Conservation (phyloP, 2,329 filamentous ascomycete species). For the Aspergillus flavus region DNA sequence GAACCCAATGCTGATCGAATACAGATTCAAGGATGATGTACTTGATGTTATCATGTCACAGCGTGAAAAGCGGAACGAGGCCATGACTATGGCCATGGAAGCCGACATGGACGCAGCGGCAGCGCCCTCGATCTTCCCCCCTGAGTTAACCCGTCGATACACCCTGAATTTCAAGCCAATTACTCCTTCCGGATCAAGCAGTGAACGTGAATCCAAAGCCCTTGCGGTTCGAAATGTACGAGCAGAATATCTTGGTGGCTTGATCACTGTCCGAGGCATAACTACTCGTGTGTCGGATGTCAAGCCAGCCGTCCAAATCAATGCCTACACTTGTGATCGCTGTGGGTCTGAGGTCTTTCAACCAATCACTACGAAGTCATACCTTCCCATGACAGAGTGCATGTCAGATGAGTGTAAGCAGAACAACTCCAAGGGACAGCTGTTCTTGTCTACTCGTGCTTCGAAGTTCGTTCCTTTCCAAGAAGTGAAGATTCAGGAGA, state of each 20-base stretch:
- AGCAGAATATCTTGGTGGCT: constrained; percentile 86
- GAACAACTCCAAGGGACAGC: constrained; percentile 90
- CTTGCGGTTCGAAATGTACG: constrained; percentile 92
- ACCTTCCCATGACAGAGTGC: constrained; percentile 82
- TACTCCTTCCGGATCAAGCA: constrained; percentile 69
- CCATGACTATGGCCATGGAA: constrained; percentile 68
- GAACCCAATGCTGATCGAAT: constrained; percentile 22
- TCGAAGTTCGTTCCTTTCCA: constrained; percentile 98
- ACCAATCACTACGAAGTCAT: constrained; percentile 87
- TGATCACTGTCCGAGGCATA: constrained; percentile 94
- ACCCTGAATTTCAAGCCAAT: constrained; percentile 94
- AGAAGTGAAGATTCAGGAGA: constrained; percentile 97
- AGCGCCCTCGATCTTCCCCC: constrained; percentile 79
- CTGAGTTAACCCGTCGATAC: constrained; percentile 89
- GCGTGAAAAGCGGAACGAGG: constrained; percentile 81
- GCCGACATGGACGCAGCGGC: constrained; percentile 65
- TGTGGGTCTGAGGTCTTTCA: constrained; percentile 98
- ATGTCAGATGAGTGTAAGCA: constrained; percentile 85
- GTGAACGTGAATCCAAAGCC: constrained; percentile 60
- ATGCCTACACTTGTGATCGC: constrained; percentile 95
- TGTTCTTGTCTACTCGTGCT: constrained; percentile 91
- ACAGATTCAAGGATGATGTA: constrained; percentile 93
- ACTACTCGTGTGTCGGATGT: constrained; percentile 95
- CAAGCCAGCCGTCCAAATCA: constrained; percentile 96
- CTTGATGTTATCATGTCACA: constrained; percentile 96